Base-by-base conservation (phyloP, 129 eudicot species). In the Ambrosia artemisiifolia region DNA sequence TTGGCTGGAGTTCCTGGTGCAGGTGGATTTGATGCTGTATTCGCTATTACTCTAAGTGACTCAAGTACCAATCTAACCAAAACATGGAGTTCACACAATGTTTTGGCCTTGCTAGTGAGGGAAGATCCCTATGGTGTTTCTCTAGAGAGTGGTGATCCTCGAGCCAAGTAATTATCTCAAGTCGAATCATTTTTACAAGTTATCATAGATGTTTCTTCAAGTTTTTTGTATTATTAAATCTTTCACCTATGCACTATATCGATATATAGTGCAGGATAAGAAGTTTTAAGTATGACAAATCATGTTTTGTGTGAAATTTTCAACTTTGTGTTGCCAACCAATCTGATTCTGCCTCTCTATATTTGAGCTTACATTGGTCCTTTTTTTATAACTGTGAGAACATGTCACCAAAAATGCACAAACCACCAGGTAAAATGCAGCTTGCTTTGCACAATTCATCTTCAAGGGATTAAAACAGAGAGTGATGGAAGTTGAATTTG, bases 1-100 rank as follows among this genome's bases (percentile, higher is more conserved):
- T 75, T 92, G 85, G 97, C 91, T 68, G 97, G 97, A 57, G 90
- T 92, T 70, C 97, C 97, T 28, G 97, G 97, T 68, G 97, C 97
- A 59, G 97, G 97, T 53, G 96, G 97, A 16, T 92, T 86, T 49
- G 97, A 92, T 84, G 97, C 97, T 18, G 84, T 92, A 17, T 92
- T 91, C 65, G 91, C 96, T 4, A 75, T 92, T 43, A 84, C 85
- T 28, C 69, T 91, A 61, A 89, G 91, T 7, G 85, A 81, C 56
- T 83, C 91, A 24, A 77, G 87, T 61, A 73, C 70, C 69, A 85
- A 84, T 34, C 76, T 88, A 4, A 67, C 80, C 42, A 74, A 84
- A 35, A 72, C 60, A 59, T 86, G 97, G 96, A 88, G 85, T 78
- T 84, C 85, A 11, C 82, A 72, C 56, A 86, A 88, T 57, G 94